Evolutionary conservation across 2,329 filamentous ascomycete species (phyloP), one percentile per base, ranked within the genome.

Genomic region (Daldinia sp.): DNA sequence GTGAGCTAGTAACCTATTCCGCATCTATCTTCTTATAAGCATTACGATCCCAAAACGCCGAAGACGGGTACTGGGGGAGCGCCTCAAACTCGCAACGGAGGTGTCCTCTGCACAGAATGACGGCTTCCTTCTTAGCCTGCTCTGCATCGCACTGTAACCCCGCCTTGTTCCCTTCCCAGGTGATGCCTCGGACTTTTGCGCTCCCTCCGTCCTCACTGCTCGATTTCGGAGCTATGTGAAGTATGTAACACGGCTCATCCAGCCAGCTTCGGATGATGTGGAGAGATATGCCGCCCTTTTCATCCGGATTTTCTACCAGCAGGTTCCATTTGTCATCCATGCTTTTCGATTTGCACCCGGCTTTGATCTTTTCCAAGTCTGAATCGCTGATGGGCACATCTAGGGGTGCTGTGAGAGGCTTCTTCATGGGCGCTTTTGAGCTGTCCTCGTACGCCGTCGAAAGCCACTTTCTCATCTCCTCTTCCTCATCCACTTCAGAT

Each of bases 241-340:
- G 51, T 58, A 71, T 30, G 44, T 65, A 71, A 51, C 53, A 35
- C 28, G 64, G 62, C 51, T 66, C 62, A 13, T 39, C 35, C 6
- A 55, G 42, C 65, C 62, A 48, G 60, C n/a, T 71, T 55, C 65
- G 65, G 33, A 51, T 15, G 35, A 68, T 39, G 55, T 71, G 62
- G 50, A 71, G 44, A 13, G 59, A 68, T 26, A 64, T 56, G 39
- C 55, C 60, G 46, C 65, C 62, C 39, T 57, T 64, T 55, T 68
- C 39, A 20, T 48, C 53, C 46, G 58, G 59, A 20, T 71, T 66
- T 55, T 50, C 61, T 51, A 63, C 35, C 9, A 53, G 50, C 18
- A 71, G 18, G 46, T 51, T 44, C 65, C 60, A 71, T 64, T 71
- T 69, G 56, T 69, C 65, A 42, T 71, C 68, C 60, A 57, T 51